Percentiles rank a stretch among this genome's conserved stretches.
phyloP scores from a whole-genome alignment of 768 basidiomycete species.

The Phylloporus sp. region DNA sequence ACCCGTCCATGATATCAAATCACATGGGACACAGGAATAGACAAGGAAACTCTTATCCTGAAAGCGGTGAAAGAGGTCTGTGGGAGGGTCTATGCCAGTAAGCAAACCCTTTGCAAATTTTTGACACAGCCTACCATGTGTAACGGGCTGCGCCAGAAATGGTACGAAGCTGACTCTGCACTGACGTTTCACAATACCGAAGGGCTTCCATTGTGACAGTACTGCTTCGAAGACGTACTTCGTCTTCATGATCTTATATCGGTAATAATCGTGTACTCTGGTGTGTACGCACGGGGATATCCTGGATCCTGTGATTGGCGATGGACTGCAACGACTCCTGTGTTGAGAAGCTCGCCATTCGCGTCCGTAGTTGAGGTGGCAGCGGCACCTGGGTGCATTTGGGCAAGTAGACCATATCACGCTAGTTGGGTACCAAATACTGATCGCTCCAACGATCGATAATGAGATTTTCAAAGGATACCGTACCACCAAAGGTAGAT shows the following conservation, averaged over 20 bases:
- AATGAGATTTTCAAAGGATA: slow-evolving; percentile 44
- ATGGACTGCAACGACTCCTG: slow-evolving; percentile 17
- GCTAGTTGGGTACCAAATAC: slow-evolving; percentile 10
- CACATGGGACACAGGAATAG: slow-evolving; percentile 6
- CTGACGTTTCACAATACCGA: background rate
- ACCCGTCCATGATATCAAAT: background rate
- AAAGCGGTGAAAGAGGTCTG: slow-evolving; percentile 22
- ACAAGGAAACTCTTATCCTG: slow-evolving; percentile 3
- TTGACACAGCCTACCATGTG: slow-evolving; percentile 5
- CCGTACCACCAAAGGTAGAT: slow-evolving; percentile 48
- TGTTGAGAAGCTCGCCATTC: slow-evolving; percentile 16
- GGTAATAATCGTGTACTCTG: slow-evolving; percentile 25
- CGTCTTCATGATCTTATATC: slow-evolving; percentile 18
- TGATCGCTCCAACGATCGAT: slow-evolving; percentile 29
- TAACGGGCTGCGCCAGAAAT: slow-evolving; percentile 21
- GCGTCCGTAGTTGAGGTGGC: slow-evolving; percentile 26
- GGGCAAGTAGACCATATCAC: slow-evolving; percentile 1
- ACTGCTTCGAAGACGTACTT: slow-evolving; percentile 17
- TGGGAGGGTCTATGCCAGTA: slow-evolving; percentile 20
- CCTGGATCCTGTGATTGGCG: slow-evolving; percentile 16
- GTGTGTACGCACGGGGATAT: slow-evolving; percentile 19
- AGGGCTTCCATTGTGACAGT: slow-evolving; percentile 5
- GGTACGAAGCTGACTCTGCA: slow-evolving; percentile 9
- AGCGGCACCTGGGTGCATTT: slow-evolving; percentile 12
- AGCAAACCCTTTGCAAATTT: background rate